A percentile compares a stretch with the other conserved stretches of the same genome.
These are phyloP conservation scores for Kwoniella dejecticola DNA, from an alignment of 768 basidiomycete genomes.

Conservation along the genomic window DNA sequence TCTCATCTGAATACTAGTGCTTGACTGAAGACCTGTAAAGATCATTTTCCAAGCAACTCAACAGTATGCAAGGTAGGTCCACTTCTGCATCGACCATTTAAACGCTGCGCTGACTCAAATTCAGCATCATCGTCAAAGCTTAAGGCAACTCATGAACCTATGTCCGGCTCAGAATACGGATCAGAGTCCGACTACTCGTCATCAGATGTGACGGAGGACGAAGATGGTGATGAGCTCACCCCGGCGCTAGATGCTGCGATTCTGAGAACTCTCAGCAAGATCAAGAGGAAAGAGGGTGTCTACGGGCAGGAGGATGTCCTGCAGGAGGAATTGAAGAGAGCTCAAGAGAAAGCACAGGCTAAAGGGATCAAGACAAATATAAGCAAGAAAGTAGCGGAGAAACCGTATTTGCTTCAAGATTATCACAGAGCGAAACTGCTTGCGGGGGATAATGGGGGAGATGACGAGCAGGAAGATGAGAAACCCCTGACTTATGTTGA, in stretches of 20 bases:
- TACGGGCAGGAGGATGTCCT: conserved; percentile 76
- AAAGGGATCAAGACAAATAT: conserved; percentile 13
- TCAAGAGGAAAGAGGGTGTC: conserved; percentile 76
- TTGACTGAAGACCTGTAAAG: too few relatives aligned
- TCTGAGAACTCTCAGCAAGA: conserved; percentile 81
- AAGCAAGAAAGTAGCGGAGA: conserved; percentile 19
- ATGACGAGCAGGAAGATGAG: conserved; percentile 28
- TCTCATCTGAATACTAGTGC: too few relatives aligned
- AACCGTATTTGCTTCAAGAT: conserved; percentile 56
- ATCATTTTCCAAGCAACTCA: too few relatives aligned
- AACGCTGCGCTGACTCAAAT: neutral
- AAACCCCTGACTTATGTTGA: conserved; percentile 68
- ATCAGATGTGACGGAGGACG: conserved; percentile 76
- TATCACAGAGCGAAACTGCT: conserved; percentile 56
- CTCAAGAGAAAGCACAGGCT: conserved; percentile 31
- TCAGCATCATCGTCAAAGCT: neutral
- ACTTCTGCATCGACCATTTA: neutral
- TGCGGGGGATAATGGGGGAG: conserved; percentile 29
- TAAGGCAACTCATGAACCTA: conserved; percentile 1
- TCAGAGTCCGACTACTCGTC: conserved; percentile 62
- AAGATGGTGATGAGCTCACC: conserved; percentile 91
- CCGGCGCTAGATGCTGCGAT: conserved; percentile 93
- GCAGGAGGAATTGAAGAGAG: conserved; percentile 57
- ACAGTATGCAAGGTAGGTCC: conserved; percentile 17
- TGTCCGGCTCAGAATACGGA: conserved; percentile 30